phyloP scores from a whole-genome alignment of 148 eudicot species.

The Rhododendron kiyosumense region DNA sequence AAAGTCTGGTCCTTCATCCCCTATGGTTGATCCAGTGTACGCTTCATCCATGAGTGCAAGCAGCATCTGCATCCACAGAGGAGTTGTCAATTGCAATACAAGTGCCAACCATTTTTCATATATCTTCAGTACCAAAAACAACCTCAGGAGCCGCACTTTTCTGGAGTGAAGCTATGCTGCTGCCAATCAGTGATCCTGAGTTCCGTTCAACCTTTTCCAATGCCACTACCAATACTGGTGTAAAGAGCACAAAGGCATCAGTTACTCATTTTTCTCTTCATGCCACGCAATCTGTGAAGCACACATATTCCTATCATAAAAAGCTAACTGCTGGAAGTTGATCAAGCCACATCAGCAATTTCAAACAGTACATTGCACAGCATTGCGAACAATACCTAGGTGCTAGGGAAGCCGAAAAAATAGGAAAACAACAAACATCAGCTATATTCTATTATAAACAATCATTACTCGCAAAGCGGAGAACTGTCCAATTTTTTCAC shows the following conservation, averaged over 20 bases:
- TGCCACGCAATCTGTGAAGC: background rate
- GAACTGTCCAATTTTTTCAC: background rate
- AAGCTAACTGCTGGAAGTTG: constrained; percentile 4
- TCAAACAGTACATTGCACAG: background rate
- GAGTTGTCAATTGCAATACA: constrained; percentile 2
- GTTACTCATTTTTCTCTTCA: constrained; percentile 2
- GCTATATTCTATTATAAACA: background rate
- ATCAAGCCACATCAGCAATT: background rate
- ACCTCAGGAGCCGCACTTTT: constrained; percentile 97
- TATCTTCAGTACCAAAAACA: constrained; percentile 15
- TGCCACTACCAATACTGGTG: constrained; percentile 83
- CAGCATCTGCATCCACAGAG: constrained; percentile 66
- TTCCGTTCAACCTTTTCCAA: constrained; percentile 87
- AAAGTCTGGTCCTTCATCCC: constrained; percentile 92
- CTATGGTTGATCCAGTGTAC: constrained; percentile 97
- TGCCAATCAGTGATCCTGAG: constrained; percentile 86
- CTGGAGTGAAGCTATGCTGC: constrained; percentile 94
- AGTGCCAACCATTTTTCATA: background rate
- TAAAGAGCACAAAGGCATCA: constrained; percentile 2
- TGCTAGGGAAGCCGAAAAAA: background rate
- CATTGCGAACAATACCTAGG: background rate
- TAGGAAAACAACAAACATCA: background rate
- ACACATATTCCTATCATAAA: background rate
- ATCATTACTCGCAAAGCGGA: background rate
- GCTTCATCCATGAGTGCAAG: constrained; percentile 99